Base-by-base conservation (phyloP, 192 early-diverging fungal genomes). In the Jimgerdemannia flammicorona region DNA sequence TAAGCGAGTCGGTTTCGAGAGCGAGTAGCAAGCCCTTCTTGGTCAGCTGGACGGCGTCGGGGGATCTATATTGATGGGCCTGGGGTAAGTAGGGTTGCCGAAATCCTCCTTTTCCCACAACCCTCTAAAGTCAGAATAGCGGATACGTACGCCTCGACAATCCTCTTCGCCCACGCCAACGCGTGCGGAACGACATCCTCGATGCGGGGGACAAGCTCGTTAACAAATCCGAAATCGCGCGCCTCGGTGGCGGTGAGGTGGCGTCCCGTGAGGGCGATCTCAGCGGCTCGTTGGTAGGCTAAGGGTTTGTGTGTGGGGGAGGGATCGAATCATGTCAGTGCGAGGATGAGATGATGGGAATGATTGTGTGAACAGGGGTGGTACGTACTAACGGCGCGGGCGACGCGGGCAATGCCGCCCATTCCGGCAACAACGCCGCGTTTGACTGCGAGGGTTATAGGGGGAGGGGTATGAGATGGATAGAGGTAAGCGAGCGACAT, bases 11-110 rank as follows among this genome's bases (percentile, higher is more conserved):
- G 41, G 71, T 68, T 64, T 82, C 80, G 6, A 82, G 64, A n/a
- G 80, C 78, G 39, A 79, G 67, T 43, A 82, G 64, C 3, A 79
- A 41, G 4, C 79, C 83, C 69, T 70, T 74, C 65, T 84, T 84
- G 40, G 83, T 80, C 4, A 75, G 39, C 43, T 76, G 70, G 43
- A 84, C 83, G 40, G 81, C 82, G 73, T 84, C 83, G n/a, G 83
- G 83, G 18, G 83, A 84, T 67, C 80, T 84, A 44, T 59, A 1
- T 29, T 29, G 0, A 29, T 29, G 29, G 1, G 29, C 29, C 29
- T 29, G 29, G 29, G 29, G 29, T 29, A 29, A 29, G 29, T 29
- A 29, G 29, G 29, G 29, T 29, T 29, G 29, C 29, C 29, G 65
- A 44, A 72, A 64, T 29, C 29, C 29, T 29, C 29, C 29, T 29